Base-by-base conservation (phyloP, 345 rosid species). In the Eucalyptus camaldulensis region DNA sequence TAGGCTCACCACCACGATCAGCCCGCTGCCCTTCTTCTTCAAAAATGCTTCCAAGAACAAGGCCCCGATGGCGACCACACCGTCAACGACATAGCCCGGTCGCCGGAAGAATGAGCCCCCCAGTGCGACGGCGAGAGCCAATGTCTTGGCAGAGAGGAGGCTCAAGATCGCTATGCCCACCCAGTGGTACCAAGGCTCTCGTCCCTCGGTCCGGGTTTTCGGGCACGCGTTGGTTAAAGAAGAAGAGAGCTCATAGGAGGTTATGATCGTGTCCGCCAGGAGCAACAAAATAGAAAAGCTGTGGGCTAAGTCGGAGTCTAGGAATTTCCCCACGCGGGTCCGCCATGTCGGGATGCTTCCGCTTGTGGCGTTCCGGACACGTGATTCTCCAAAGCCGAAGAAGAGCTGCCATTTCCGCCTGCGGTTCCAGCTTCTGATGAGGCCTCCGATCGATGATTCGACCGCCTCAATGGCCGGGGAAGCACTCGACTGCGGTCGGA, bases 1-100 rank as follows among this genome's bases (percentile, higher is more conserved):
- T 91, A 96, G 90, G 65, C 98, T 94, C 72, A 93, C 96, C 87
- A 94, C 90, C 7, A 94, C 95, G 33, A 97, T 89, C 93, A 96
- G 92, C 21, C 97, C 97, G 16, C 96, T 95, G 60, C 96, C 98
- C 60, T 90, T 93, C 88, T 22, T 89, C 88, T 93, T 96, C 90
- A 95, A 44, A 54, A 90, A 87, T 3, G 92, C 92, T 88, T 96
- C 98, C 88, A 95, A 88, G 89, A 95, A 29, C 86, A 95, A 54
- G 13, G 97, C 98, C 81, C 94, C 93, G 17, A 91, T 31, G 5
- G 92, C 92, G 43, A 94, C 94, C 29, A 80, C 69, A 16, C 94
- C 96, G 83, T 97, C 98, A 10, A 97, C 88, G 1, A 95, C 91
- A 72, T 94, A 93, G 19, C 95, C 95, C 0, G 94, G 97, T 69